phyloP scores from a whole-genome alignment of 2,329 filamentous ascomycete species.

The Coniella lustricola region DNA sequence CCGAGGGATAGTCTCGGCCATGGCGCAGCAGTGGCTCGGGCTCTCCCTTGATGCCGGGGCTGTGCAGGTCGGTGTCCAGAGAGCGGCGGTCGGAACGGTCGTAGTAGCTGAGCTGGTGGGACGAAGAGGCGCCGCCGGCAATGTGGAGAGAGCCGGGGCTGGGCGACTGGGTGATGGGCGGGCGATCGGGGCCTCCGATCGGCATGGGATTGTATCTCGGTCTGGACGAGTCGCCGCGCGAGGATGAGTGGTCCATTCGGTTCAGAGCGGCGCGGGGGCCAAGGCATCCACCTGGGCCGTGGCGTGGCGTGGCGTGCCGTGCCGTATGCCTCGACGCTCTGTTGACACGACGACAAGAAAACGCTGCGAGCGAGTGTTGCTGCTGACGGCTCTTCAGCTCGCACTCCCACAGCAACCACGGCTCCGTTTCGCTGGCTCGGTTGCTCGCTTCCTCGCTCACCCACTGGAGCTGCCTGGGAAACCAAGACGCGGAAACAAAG shows the following conservation, averaged over 20 bases:
- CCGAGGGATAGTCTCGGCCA: slow-evolving; percentile 1
- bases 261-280: too few species aligned
- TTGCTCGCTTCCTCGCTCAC: too few species aligned
- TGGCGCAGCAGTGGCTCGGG: neutral
- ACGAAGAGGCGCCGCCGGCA: slow-evolving; percentile 4
- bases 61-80: slow-evolving; percentile 4
- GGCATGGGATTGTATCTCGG: slow-evolving; percentile 14
- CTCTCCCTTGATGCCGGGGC: slow-evolving; percentile 9
- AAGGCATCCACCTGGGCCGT: too few species aligned
- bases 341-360: too few species aligned
- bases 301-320: too few species aligned
- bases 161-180: slow-evolving; percentile 14
- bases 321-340: too few species aligned
- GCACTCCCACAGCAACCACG: too few species aligned
- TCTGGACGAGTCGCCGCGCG: slow-evolving; percentile 3
- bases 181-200: slow-evolving; percentile 14
- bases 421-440: too few species aligned
- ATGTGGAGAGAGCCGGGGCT: slow-evolving; percentile 11
- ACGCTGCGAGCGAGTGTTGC: too few species aligned
- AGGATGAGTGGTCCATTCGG: slow-evolving; percentile 1
- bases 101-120: neutral
- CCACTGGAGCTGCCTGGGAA: too few species aligned
- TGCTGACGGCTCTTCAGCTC: too few species aligned
- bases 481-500: too few species aligned
- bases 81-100: slow-evolving; percentile 4